phyloP scores from a whole-genome alignment of 176 grass and related monocot genomes.

The Eremochloa ophiuroides region DNA sequence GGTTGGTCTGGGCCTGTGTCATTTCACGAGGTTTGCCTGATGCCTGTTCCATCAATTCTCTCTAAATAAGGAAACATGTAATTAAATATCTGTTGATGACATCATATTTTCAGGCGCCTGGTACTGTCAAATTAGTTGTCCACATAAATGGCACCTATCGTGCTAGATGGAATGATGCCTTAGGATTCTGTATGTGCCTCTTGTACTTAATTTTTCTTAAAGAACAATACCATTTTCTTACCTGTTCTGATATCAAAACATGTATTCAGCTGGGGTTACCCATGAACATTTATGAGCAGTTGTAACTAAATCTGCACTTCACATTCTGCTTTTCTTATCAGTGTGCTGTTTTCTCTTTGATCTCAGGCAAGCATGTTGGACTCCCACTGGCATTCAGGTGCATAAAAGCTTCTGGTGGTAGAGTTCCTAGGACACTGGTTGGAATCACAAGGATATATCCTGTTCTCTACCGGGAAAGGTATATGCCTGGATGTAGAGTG shows the following conservation, averaged over 20 bases:
- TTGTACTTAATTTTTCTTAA: background rate
- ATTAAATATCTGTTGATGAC: background rate
- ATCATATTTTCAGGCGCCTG: constrained; percentile 58
- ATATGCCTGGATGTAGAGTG: constrained; percentile 23
- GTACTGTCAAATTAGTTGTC: constrained; percentile 48
- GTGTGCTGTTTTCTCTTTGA: constrained; percentile 5
- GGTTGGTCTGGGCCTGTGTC: constrained; percentile 89
- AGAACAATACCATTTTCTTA: background rate
- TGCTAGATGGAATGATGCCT: constrained; percentile 67
- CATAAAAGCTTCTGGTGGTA: constrained; percentile 77
- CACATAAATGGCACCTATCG: constrained; percentile 89
- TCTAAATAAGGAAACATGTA: background rate
- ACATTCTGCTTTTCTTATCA: constrained; percentile 30
- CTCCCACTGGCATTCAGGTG: constrained; percentile 79
- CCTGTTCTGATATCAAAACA: background rate
- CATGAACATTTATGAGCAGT: background rate
- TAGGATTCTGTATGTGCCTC: constrained; percentile 86
- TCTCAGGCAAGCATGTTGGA: constrained; percentile 67
- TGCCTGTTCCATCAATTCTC: constrained; percentile 13
- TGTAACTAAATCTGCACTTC: background rate
- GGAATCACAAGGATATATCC: constrained; percentile 88
- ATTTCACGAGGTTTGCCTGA: constrained; percentile 62
- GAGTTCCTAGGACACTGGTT: constrained; percentile 70
- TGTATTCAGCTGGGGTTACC: background rate
- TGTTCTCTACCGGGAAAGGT: constrained; percentile 87